These are phyloP conservation scores for Bremia lactucae DNA, from an alignment of 352 stramenopile species.

Conservation along the genomic window DNA sequence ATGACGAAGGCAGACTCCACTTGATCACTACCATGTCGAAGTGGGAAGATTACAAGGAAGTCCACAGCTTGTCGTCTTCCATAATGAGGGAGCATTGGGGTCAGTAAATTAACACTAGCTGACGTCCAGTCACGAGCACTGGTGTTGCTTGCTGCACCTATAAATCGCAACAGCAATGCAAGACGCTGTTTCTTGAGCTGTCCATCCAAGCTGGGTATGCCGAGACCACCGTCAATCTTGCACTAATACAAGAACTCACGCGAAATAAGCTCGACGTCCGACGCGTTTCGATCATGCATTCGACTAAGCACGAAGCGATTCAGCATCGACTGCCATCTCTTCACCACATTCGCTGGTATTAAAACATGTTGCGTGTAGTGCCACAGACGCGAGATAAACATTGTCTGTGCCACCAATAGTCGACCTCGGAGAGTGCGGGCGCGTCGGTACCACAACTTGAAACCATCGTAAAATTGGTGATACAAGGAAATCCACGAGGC, in stretches of 20 bases:
- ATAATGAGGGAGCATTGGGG: background rate
- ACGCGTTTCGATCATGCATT: background rate
- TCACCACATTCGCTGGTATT: background rate
- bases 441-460: background rate
- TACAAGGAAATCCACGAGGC: background rate
- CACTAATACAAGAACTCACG: background rate
- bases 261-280: background rate
- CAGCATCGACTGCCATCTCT: background rate
- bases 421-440: background rate
- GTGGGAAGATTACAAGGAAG: background rate
- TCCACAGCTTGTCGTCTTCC: background rate
- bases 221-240: background rate
- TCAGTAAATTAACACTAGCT: background rate
- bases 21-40: background rate
- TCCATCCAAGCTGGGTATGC: background rate
- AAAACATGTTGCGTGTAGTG: background rate
- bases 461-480: background rate
- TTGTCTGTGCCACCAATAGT: background rate
- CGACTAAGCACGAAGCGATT: background rate
- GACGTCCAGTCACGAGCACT: background rate
- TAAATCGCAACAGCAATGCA: background rate
- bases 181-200: background rate
- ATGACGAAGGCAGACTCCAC: background rate
- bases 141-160: background rate
- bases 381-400: background rate